phyloP scores from a whole-genome alignment of 108 stramenopile genomes.

The Hondaea fermentalgiana region DNA sequence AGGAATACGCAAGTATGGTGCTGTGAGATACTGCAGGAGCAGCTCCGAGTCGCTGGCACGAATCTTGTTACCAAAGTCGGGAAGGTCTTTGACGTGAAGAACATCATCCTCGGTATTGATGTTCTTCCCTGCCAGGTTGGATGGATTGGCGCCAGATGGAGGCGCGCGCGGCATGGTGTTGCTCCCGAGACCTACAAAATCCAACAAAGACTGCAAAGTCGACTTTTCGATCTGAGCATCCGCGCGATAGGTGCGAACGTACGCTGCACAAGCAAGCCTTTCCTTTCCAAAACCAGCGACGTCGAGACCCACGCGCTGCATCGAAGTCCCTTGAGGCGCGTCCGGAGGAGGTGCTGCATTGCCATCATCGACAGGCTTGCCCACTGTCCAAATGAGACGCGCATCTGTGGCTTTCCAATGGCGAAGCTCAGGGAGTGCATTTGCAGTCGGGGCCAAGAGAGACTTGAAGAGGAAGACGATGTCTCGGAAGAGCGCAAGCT shows the following conservation, averaged over 20 bases:
- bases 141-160: slow-evolving; percentile 28
- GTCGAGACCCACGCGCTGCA: neutral
- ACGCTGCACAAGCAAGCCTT: neutral
- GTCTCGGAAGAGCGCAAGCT: slow-evolving; percentile 92
- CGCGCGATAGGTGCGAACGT: neutral
- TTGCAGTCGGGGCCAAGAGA: slow-evolving; percentile 48
- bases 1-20: slow-evolving; percentile 88
- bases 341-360: neutral
- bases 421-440: slow-evolving; percentile 36
- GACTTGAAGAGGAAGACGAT: slow-evolving; percentile 93
- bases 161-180: neutral
- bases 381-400: slow-evolving; percentile 31
- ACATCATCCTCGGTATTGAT: slow-evolving; percentile 83
- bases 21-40: slow-evolving; percentile 86
- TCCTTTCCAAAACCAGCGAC: neutral
- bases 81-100: slow-evolving; percentile 73
- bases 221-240: slow-evolving; percentile 5
- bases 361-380: neutral
- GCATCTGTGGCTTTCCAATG: slow-evolving; percentile 37
- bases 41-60: slow-evolving; percentile 77
- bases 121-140: slow-evolving; percentile 9
- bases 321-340: no score
- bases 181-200: neutral
- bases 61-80: slow-evolving; percentile 78
- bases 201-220: neutral